Evolutionary conservation across 208 protist genomes (phyloP).

Genomic region (Crithidia mellificae): DNA sequence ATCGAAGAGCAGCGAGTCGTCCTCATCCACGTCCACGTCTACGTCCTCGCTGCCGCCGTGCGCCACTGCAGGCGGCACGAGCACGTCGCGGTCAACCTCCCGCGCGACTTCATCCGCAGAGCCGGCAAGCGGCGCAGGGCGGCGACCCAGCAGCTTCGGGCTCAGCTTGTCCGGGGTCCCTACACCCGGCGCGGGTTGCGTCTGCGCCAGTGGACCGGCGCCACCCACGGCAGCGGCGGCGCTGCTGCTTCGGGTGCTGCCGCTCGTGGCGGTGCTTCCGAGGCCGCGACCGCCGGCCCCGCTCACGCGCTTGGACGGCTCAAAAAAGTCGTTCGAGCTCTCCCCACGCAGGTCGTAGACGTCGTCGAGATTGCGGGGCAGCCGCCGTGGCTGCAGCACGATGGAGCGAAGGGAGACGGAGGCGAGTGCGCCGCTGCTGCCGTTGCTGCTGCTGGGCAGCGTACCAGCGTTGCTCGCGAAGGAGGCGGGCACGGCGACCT

Average conservation of each 20-base stretch:
- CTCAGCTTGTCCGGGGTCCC: constrained; percentile 1
- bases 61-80: neutral
- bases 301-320: neutral
- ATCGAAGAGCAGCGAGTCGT: constrained; percentile 6
- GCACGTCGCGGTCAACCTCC: constrained; percentile 1
- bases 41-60: constrained; percentile 1
- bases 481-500: neutral
- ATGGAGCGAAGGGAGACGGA: constrained; percentile 18
- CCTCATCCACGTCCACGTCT: neutral
- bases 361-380: constrained; percentile 12
- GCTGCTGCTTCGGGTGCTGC: neutral
- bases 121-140: neutral
- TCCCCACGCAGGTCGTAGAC: constrained; percentile 5
- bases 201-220: neutral
- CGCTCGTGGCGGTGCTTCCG: neutral
- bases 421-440: constrained; percentile 15
- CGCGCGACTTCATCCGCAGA: neutral
- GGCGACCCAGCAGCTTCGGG: constrained; percentile 1
- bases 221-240: neutral
- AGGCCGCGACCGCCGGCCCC: too few relatives aligned
- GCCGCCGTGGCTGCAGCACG: constrained; percentile 23
- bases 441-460: constrained; percentile 6
- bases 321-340: constrained; percentile 11
- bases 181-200: constrained; percentile 3
- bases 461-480: constrained; percentile 11